Evolutionary conservation across 805 yeast species (phyloP).

Genomic region (Kuraishia floccosa): DNA sequence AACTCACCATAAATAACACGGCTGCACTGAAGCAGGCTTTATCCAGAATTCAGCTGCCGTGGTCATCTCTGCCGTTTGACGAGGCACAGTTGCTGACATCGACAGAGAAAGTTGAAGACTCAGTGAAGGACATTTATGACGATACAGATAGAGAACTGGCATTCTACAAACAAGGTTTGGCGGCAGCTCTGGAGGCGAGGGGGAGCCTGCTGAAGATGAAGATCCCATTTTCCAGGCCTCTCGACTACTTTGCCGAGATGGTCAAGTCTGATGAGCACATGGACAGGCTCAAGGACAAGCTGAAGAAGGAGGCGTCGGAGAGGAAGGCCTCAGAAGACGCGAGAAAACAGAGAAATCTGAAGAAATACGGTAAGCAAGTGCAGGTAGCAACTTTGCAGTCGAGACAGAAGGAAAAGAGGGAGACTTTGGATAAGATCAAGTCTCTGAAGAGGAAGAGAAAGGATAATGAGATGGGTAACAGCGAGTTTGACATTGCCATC

Average conservation of each 20-base stretch:
- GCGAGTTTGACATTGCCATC: slow-evolving; percentile 81
- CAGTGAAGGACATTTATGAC: slow-evolving; percentile 81
- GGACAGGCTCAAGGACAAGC: slow-evolving; percentile 80
- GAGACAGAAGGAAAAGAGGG: slow-evolving; percentile 88
- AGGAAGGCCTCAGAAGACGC: slow-evolving; percentile 91
- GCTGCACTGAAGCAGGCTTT: slow-evolving; percentile 71
- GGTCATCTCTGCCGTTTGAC: slow-evolving; percentile 57
- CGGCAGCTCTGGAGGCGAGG: slow-evolving; percentile 70
- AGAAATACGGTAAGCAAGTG: slow-evolving; percentile 96
- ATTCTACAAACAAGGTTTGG: slow-evolving; percentile 88
- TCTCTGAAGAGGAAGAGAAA: slow-evolving; percentile 84
- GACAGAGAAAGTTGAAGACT: slow-evolving; percentile 44
- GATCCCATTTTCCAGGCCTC: slow-evolving; percentile 86
- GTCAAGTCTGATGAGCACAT: slow-evolving; percentile 95
- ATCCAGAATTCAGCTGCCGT: slow-evolving; percentile 55
- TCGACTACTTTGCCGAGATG: slow-evolving; percentile 98
- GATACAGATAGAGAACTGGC: slow-evolving; percentile 95
- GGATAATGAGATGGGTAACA: slow-evolving; percentile 57
- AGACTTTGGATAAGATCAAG: slow-evolving; percentile 81
- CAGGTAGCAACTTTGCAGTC: slow-evolving; percentile 89
- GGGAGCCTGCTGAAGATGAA: slow-evolving; percentile 52
- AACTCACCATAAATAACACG: slow-evolving; percentile 76
- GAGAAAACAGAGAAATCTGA: slow-evolving; percentile 84
- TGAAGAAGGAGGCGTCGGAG: slow-evolving; percentile 63
- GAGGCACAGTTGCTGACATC: slow-evolving; percentile 77